Conservation (phyloP, 2,329 filamentous ascomycete species). For the Alternaria sp. region DNA sequence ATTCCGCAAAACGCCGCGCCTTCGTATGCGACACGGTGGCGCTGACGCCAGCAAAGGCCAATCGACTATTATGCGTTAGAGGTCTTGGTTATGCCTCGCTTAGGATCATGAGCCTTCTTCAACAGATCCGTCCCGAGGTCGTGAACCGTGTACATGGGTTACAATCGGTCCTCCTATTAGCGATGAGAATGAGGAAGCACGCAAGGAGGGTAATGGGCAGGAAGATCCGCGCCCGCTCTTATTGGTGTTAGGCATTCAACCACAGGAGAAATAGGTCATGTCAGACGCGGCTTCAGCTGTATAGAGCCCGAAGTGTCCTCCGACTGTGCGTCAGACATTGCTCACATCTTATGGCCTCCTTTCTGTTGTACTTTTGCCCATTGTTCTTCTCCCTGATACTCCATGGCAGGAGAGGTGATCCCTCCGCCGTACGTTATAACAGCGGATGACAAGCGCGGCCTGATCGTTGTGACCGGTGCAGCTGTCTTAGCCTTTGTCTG, state of each 20-base stretch:
- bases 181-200: neutral
- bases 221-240: constrained; percentile 4
- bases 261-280: constrained; percentile 1
- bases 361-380: neutral
- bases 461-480: constrained; percentile 43
- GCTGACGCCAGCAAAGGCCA: constrained; percentile 3
- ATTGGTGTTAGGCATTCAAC: neutral
- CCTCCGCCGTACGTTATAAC: constrained; percentile 44
- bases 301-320: constrained; percentile 1
- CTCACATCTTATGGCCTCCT: constrained; percentile 6
- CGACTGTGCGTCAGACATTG: neutral
- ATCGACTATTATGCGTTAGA: constrained; percentile 9
- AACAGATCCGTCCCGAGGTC: neutral
- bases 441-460: constrained; percentile 42
- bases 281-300: constrained; percentile 4
- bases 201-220: neutral
- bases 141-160: neutral
- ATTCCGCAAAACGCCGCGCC: neutral
- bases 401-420: constrained; percentile 33
- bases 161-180: constrained; percentile 1
- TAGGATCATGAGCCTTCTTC: constrained; percentile 3
- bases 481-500: constrained; percentile 41
- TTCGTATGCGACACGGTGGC: neutral
- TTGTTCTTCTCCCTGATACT: constrained; percentile 5
- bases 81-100: neutral